A percentile compares a stretch with the other conserved stretches of the same genome.
Conservation (phyloP, 352 stramenopile species). For the Thraustochytrium sp. region DNA sequence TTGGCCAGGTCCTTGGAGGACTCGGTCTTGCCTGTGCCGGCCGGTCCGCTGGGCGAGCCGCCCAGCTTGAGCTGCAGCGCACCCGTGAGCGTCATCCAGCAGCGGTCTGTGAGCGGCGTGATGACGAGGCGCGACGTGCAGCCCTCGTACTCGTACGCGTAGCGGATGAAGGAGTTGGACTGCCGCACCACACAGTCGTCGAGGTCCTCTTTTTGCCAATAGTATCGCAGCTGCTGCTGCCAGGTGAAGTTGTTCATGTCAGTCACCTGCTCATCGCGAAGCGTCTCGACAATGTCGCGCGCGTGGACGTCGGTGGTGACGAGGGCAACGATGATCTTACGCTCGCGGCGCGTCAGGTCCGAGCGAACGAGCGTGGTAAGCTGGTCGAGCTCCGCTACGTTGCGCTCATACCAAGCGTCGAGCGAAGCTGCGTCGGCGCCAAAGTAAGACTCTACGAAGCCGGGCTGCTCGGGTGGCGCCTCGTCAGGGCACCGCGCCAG, state of each 20-base stretch:
- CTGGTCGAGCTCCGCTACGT: constrained; percentile 91
- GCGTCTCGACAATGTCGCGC: constrained; percentile 81
- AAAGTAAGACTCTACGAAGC: constrained; percentile 6
- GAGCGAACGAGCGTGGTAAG: constrained; percentile 53
- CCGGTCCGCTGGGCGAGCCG: constrained; percentile 93
- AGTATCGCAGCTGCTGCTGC: constrained; percentile 97
- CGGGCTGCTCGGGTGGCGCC: not conserved
- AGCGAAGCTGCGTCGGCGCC: constrained; percentile 56
- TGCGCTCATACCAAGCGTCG: constrained; percentile 59
- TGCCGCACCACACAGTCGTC: constrained; percentile 67
- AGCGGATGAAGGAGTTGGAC: constrained; percentile 85
- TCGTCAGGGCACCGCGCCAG: constrained; percentile 14
- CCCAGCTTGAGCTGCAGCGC: constrained; percentile 97
- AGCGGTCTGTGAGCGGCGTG: constrained; percentile 97
- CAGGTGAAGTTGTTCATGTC: constrained; percentile 82
- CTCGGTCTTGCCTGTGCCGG: constrained; percentile 99
- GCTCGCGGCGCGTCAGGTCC: constrained; percentile 58
- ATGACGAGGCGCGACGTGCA: constrained; percentile 97
- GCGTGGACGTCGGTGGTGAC: constrained; percentile 99
- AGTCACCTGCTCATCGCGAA: constrained; percentile 69
- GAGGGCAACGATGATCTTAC: constrained; percentile 99
- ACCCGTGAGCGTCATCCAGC: constrained; percentile 98
- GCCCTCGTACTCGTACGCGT: constrained; percentile 99
- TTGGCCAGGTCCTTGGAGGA: constrained; percentile 97
- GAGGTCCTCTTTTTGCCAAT: constrained; percentile 85